phyloP scores from a whole-genome alignment of 2,329 filamentous ascomycete species.

The Microcyclospora pomicola region DNA sequence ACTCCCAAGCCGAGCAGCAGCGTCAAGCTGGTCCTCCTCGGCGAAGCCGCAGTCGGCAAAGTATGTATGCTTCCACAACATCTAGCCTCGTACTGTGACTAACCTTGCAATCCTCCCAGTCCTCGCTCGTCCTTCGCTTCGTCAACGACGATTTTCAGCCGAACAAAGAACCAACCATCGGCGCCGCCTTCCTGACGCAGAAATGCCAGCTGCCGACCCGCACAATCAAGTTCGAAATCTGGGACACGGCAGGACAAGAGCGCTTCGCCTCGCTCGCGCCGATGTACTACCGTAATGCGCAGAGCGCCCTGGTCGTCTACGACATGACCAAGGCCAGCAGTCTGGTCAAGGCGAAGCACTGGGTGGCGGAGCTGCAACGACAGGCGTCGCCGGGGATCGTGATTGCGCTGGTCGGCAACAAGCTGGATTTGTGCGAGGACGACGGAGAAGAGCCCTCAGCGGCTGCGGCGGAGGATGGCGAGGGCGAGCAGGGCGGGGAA shows the following conservation, averaged over 20 bases:
- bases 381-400: constrained; percentile 94
- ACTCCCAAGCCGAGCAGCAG: constrained; percentile 95
- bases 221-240: constrained; percentile 62
- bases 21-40: constrained; percentile 95
- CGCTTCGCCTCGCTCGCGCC: constrained; percentile 91
- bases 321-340: constrained; percentile 94
- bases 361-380: constrained; percentile 92
- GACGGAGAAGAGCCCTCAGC: constrained; percentile 29
- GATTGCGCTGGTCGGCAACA: constrained; percentile 94
- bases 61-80: constrained; percentile 36
- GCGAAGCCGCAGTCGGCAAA: constrained; percentile 97
- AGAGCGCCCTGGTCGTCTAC: constrained; percentile 95
- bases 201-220: constrained; percentile 92
- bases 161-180: constrained; percentile 98
- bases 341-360: constrained; percentile 93
- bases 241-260: constrained; percentile 97
- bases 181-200: constrained; percentile 94
- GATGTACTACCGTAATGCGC: constrained; percentile 99
- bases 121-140: constrained; percentile 91
- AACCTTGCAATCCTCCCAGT: constrained; percentile 41
- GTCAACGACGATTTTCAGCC: constrained; percentile 99
- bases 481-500: constrained; percentile 29
- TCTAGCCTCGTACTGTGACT: not conserved
- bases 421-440: constrained; percentile 63
- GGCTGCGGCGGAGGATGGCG: constrained; percentile 34